Conservation (phyloP, 2,329 filamentous ascomycete species). For the Alternaria sp. region DNA sequence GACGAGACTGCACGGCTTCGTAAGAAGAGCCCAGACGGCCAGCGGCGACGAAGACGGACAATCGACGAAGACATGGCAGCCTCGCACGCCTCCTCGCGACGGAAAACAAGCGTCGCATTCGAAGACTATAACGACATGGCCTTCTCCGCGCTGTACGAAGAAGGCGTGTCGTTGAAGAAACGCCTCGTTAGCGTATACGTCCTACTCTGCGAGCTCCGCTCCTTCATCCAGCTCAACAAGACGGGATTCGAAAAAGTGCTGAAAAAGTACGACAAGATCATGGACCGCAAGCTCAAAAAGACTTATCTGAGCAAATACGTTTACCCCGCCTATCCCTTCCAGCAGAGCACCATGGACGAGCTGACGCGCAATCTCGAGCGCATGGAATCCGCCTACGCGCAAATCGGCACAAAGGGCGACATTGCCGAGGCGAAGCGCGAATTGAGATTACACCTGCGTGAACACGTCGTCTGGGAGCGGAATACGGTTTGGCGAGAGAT, state of each 20-base stretch:
- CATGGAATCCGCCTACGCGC: conserved; percentile 82
- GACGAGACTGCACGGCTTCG: conserved; percentile 56
- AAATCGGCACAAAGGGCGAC: conserved; percentile 84
- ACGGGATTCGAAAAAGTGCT: conserved; percentile 96
- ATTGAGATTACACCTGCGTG: conserved; percentile 86
- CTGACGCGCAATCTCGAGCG: conserved; percentile 76
- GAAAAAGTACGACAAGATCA: conserved; percentile 98
- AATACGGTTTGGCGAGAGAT: conserved; percentile 99
- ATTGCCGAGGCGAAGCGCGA: conserved; percentile 80
- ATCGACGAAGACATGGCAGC: conserved; percentile 65
- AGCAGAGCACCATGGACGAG: conserved; percentile 72
- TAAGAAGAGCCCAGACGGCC: conserved; percentile 51
- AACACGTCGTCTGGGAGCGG: conserved; percentile 98
- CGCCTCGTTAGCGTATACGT: conserved; percentile 88
- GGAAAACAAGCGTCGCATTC: conserved; percentile 71
- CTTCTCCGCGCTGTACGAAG: conserved; percentile 73
- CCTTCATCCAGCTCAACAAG: conserved; percentile 93
- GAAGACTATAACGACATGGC: conserved; percentile 83
- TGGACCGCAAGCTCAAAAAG: conserved; percentile 81
- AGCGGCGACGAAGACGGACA: conserved; percentile 31
- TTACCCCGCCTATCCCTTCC: conserved; percentile 83
- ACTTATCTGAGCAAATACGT: conserved; percentile 80
- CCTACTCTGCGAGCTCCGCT: conserved; percentile 92
- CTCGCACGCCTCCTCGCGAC: conserved; percentile 69
- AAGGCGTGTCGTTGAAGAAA: conserved; percentile 90